phyloP scores from a whole-genome alignment of 805 yeast genomes.

The Nakazawaea laoshanensis region DNA sequence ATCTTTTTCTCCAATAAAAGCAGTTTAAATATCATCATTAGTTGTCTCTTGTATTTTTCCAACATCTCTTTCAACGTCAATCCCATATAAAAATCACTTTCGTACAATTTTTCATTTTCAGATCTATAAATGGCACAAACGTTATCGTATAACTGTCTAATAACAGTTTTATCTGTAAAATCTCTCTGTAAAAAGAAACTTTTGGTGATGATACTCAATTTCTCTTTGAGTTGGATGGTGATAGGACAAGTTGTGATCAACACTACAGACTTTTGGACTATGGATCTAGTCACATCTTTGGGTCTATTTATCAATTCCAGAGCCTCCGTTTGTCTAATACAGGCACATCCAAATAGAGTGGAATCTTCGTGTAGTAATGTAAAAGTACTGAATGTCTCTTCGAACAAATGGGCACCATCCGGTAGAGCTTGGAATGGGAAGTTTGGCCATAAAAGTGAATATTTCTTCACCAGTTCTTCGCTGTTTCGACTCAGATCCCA shows the following conservation, averaged over 20 bases:
- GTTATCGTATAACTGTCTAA: slow-evolving; percentile 65
- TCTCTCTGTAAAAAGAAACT: slow-evolving; percentile 78
- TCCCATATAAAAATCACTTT: slow-evolving; percentile 63
- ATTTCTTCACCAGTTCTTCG: slow-evolving; percentile 21
- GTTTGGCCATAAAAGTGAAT: slow-evolving; percentile 61
- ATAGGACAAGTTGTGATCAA: slow-evolving; percentile 82
- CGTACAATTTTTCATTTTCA: slow-evolving; percentile 24
- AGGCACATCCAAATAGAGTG: slow-evolving; percentile 91
- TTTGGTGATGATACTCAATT: slow-evolving; percentile 80
- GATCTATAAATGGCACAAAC: slow-evolving; percentile 35
- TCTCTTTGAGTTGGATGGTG: slow-evolving; percentile 82
- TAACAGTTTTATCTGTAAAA: slow-evolving; percentile 60
- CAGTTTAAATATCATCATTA: slow-evolving; percentile 66
- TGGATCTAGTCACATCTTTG: slow-evolving; percentile 70
- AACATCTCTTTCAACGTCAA: slow-evolving; percentile 62
- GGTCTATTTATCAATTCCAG: slow-evolving; percentile 47
- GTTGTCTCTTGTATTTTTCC: slow-evolving; percentile 45
- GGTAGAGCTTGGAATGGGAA: slow-evolving; percentile 93
- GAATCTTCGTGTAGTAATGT: slow-evolving; percentile 66
- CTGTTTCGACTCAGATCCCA: slow-evolving; percentile 31
- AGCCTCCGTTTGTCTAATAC: slow-evolving; percentile 75
- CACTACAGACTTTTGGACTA: slow-evolving; percentile 87
- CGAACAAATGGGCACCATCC: slow-evolving; percentile 90
- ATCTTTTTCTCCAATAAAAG: slow-evolving; percentile 67
- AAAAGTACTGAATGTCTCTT: slow-evolving; percentile 88